These are phyloP conservation scores for Suhomyces faveliae DNA, from an alignment of 805 yeast genomes.

Conservation along the genomic window DNA sequence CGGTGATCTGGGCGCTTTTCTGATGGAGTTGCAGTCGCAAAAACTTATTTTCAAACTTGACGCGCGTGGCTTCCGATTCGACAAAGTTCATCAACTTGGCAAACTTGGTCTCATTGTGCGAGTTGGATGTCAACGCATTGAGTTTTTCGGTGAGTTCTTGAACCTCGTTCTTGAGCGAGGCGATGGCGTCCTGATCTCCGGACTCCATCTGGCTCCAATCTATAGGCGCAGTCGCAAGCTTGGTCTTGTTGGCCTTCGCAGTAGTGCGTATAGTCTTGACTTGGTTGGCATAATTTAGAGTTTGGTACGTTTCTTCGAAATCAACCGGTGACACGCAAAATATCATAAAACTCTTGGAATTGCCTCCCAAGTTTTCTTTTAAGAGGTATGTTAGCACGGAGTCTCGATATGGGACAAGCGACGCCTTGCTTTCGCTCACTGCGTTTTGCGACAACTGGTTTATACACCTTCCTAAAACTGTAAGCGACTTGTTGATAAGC, in stretches of 20 bases:
- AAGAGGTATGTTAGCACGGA: slow-evolving; percentile 72
- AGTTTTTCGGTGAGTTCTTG: slow-evolving; percentile 27
- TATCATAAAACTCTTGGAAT: slow-evolving; percentile 84
- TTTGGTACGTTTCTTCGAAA: slow-evolving; percentile 73
- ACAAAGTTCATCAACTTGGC: slow-evolving; percentile 29
- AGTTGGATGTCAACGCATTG: slow-evolving; percentile 10
- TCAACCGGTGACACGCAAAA: slow-evolving; percentile 82
- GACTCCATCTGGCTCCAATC: slow-evolving; percentile 32
- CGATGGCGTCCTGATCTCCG: slow-evolving; percentile 26
- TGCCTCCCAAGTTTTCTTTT: slow-evolving; percentile 77
- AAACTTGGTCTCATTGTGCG: slow-evolving; percentile 8
- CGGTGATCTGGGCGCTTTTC: slow-evolving; percentile 20
- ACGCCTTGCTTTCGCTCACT: slow-evolving; percentile 19
- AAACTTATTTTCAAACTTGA: slow-evolving; percentile 36
- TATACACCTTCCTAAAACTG: slow-evolving; percentile 72
- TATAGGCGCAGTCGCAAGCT: slow-evolving; percentile 24
- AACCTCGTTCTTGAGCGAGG: slow-evolving; percentile 32
- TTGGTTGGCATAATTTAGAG: slow-evolving; percentile 73
- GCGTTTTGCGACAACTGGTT: slow-evolving; percentile 46
- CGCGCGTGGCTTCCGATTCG: slow-evolving; percentile 28
- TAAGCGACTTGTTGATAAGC: slow-evolving; percentile 73
- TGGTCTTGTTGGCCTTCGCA: slow-evolving; percentile 47
- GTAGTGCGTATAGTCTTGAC: slow-evolving; percentile 66
- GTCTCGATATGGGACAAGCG: slow-evolving; percentile 68
- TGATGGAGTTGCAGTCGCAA: slow-evolving; percentile 22